phyloP scores from a whole-genome alignment of 148 eudicot species.

The Heliosperma pusillum region DNA sequence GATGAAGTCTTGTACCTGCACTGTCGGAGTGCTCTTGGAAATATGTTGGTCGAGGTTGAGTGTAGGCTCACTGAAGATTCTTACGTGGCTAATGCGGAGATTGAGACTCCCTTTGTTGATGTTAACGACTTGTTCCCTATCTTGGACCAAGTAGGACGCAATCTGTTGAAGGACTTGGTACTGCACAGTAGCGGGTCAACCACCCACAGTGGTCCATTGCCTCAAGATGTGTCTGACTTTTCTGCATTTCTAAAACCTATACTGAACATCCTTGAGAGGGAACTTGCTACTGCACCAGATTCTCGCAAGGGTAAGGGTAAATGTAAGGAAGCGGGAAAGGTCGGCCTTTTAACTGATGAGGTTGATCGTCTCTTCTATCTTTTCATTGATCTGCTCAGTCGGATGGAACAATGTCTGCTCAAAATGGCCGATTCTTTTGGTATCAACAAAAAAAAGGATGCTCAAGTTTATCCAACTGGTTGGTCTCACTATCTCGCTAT shows the following conservation, averaged over 20 bases:
- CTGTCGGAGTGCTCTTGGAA: conserved; percentile 61
- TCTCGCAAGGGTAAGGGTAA: conserved; percentile 10
- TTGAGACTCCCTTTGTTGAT: conserved; percentile 7
- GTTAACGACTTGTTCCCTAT: conserved; percentile 48
- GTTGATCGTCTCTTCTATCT: conserved; percentile 29
- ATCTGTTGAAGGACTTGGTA: conserved; percentile 34
- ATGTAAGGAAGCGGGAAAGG: neutral
- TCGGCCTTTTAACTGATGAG: conserved; percentile 30
- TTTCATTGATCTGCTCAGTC: conserved; percentile 35
- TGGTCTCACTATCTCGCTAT: conserved; percentile 65
- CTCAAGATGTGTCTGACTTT: conserved; percentile 54
- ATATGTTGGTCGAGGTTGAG: conserved; percentile 36
- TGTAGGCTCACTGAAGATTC: conserved; percentile 3
- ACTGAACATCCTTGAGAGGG: conserved; percentile 19
- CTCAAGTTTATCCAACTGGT: conserved; percentile 20
- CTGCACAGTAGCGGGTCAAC: conserved; percentile 16
- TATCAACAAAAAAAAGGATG: conserved; percentile 24
- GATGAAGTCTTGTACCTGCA: conserved; percentile 42
- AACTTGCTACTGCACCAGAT: conserved; percentile 21
- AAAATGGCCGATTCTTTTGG: conserved; percentile 35
- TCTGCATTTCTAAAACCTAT: conserved; percentile 50
- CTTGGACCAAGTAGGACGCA: conserved; percentile 49
- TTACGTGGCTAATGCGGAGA: neutral
- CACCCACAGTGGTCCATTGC: conserved; percentile 20
- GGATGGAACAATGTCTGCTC: conserved; percentile 42